Percentiles rank a stretch among this genome's conserved stretches.
These are phyloP conservation scores for Ustilago esculenta DNA, from an alignment of 1,284 basidiomycete genomes.

Conservation along the genomic window DNA sequence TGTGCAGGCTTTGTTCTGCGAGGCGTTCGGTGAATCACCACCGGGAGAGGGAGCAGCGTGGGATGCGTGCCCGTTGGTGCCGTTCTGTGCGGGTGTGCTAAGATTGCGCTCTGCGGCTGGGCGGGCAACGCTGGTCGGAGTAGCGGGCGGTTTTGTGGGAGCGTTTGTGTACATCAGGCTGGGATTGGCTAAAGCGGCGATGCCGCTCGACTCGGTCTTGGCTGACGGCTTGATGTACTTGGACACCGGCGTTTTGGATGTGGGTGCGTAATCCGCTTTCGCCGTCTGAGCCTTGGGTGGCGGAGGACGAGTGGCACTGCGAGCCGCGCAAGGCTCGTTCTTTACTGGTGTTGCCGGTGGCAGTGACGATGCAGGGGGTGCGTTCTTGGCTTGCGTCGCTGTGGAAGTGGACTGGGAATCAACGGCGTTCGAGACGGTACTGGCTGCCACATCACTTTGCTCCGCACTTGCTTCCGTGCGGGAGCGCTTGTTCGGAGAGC, in stretches of 20 bases:
- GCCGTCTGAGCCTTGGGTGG: not conserved
- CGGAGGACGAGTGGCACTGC: not conserved
- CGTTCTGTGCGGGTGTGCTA: slow-evolving; percentile 1
- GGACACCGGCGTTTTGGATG: slow-evolving; percentile 15
- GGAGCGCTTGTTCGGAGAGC: slow-evolving; percentile 30
- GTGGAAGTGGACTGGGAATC: not conserved
- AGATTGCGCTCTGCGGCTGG: slow-evolving; percentile 4
- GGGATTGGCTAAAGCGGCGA: slow-evolving; percentile 24
- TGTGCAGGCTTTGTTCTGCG: slow-evolving; percentile 57
- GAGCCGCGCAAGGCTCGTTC: not conserved
- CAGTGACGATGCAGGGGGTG: not conserved
- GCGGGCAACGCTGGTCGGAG: slow-evolving; percentile 6
- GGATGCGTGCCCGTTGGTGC: slow-evolving; percentile 2
- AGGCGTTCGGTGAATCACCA: slow-evolving; percentile 15
- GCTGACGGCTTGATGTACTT: slow-evolving; percentile 12
- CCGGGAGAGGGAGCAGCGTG: slow-evolving; percentile 4
- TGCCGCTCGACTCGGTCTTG: slow-evolving; percentile 23
- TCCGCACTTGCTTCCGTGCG: slow-evolving; percentile 3
- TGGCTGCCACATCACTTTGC: not conserved
- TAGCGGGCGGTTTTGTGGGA: slow-evolving; percentile 10
- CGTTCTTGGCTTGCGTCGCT: not conserved
- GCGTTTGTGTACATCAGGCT: slow-evolving; percentile 37
- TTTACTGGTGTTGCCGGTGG: not conserved
- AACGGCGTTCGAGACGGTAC: not conserved
- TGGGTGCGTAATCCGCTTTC: slow-evolving; percentile 15